Percentiles rank a stretch among this genome's conserved stretches.
Evolutionary conservation across 768 basidiomycete species (phyloP).

Genomic region (Termitomyces sp.): DNA sequence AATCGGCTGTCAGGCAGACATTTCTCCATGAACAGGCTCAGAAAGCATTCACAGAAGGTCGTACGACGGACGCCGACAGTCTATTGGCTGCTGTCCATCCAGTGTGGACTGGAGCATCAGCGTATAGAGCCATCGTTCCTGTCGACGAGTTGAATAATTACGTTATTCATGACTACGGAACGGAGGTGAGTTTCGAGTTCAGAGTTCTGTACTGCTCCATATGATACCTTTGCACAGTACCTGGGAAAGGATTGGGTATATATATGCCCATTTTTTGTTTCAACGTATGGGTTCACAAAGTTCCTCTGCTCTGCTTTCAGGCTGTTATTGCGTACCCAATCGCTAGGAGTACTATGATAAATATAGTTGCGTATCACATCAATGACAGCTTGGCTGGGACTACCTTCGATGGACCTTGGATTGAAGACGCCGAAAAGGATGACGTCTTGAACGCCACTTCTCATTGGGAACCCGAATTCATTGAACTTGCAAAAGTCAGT

Average conservation of each 20-base stretch:
- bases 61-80: background rate
- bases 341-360: conserved; percentile 27
- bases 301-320: conserved; percentile 17
- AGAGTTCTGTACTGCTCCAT: background rate
- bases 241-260: conserved; percentile 24
- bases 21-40: conserved; percentile 15
- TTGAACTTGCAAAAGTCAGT: conserved; percentile 21
- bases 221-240: conserved; percentile 16
- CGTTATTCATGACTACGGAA: conserved; percentile 3
- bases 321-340: conserved; percentile 34
- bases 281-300: background rate
- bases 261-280: background rate
- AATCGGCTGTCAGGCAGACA: conserved; percentile 24
- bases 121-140: conserved; percentile 27
- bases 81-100: conserved; percentile 20
- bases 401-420: conserved; percentile 25
- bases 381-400: conserved; percentile 23
- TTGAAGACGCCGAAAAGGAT: conserved; percentile 16
- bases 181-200: conserved; percentile 16
- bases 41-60: conserved; percentile 3
- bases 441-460: conserved; percentile 24
- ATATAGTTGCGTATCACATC: conserved; percentile 24
- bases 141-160: conserved; percentile 20
- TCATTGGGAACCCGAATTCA: conserved; percentile 31
- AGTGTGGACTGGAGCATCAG: conserved; percentile 33